A percentile compares a stretch with the other conserved stretches of the same genome.
Conservation (phyloP, 2,329 filamentous ascomycete genomes). For the Hirsutella minnesotensis region DNA sequence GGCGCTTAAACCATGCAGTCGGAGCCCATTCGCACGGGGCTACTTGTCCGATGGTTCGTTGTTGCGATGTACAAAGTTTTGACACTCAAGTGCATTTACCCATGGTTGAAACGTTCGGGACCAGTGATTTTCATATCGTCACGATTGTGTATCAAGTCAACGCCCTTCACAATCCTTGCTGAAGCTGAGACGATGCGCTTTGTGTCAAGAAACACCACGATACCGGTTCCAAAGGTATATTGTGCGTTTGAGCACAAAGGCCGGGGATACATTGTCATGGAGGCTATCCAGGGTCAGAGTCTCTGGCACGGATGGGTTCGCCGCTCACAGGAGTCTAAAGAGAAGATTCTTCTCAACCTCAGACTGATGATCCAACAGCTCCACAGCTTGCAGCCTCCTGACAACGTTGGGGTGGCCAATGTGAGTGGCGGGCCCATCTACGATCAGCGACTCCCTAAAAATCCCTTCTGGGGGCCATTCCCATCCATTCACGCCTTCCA, state of each 20-base stretch:
- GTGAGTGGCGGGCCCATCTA: constrained; percentile 13
- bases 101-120: not conserved
- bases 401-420: constrained; percentile 9
- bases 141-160: not conserved
- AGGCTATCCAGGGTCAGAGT: constrained; percentile 13
- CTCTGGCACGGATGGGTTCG: constrained; percentile 7
- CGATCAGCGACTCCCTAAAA: constrained; percentile 12
- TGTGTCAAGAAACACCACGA: constrained; percentile 8
- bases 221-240: constrained; percentile 10
- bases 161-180: constrained; percentile 5
- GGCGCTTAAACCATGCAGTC: not conserved
- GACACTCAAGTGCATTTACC: not conserved
- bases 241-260: constrained; percentile 5
- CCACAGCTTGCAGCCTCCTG: constrained; percentile 10
- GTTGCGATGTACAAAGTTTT: not conserved
- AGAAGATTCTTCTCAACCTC: constrained; percentile 10
- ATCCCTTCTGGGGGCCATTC: constrained; percentile 18
- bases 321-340: constrained; percentile 3
- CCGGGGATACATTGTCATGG: constrained; percentile 9
- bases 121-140: not conserved
- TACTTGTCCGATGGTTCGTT: not conserved
- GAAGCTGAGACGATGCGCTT: constrained; percentile 12
- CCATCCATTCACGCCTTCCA: constrained; percentile 18
- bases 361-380: constrained; percentile 10
- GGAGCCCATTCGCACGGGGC: not conserved